Evolutionary conservation across 345 rosid species (phyloP).

Genomic region (Brassica rapa): DNA sequence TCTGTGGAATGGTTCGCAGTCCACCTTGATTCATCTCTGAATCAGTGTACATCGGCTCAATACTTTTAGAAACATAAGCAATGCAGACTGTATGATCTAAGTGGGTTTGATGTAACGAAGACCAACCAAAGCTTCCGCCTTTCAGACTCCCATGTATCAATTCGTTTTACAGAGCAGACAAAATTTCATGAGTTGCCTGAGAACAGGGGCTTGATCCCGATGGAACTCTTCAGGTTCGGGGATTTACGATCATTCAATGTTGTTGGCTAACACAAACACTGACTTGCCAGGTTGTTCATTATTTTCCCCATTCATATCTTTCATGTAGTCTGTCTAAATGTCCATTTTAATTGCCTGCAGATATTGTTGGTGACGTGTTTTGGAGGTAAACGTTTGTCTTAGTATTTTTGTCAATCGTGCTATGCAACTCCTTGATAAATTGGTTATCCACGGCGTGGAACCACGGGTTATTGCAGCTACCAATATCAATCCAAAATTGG

Average conservation of each 20-base stretch:
- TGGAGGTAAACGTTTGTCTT: neutral
- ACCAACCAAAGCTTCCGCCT: neutral
- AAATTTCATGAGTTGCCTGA: neutral
- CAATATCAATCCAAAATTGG: too few relatives aligned
- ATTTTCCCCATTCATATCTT: neutral
- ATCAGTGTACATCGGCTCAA: too few relatives aligned
- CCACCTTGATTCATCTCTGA: too few relatives aligned
- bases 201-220: neutral
- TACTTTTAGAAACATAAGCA: neutral
- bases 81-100: neutral
- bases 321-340: neutral
- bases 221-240: neutral
- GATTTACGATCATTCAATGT: neutral
- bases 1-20: neutral
- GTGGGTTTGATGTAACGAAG: neutral
- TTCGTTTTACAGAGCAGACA: too few relatives aligned
- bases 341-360: neutral
- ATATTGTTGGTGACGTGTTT: neutral
- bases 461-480: too few relatives aligned
- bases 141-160: neutral
- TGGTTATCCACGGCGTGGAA: too few relatives aligned
- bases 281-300: neutral
- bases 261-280: neutral
- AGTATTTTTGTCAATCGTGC: too few relatives aligned
- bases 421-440: neutral